These are phyloP conservation scores for Metschnikowia vanudenii DNA, from an alignment of 805 yeast genomes.

Conservation along the genomic window DNA sequence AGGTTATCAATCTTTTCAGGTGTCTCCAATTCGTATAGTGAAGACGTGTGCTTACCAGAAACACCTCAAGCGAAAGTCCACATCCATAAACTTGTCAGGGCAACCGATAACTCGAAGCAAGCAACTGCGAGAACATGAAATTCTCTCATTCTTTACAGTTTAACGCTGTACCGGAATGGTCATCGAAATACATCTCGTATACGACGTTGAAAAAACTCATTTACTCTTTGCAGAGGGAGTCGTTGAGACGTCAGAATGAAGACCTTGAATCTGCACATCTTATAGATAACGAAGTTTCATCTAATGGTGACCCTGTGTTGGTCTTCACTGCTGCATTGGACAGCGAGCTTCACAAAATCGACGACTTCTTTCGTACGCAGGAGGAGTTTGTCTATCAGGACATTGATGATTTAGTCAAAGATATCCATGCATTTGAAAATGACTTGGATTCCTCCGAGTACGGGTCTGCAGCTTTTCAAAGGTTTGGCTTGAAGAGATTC, in stretches of 20 bases:
- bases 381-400: slow-evolving; percentile 56
- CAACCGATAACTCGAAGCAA: background rate
- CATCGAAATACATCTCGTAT: slow-evolving; percentile 86
- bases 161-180: slow-evolving; percentile 98
- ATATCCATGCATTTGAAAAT: slow-evolving; percentile 59
- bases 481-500: slow-evolving; percentile 9
- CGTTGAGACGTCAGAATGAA: slow-evolving; percentile 25
- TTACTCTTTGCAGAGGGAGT: slow-evolving; percentile 75
- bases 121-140: slow-evolving; percentile 55
- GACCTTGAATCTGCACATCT: slow-evolving; percentile 33
- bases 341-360: slow-evolving; percentile 72
- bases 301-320: slow-evolving; percentile 43
- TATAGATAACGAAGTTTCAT: slow-evolving; percentile 28
- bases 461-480: slow-evolving; percentile 9
- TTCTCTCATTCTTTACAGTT: slow-evolving; percentile 93
- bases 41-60: background rate
- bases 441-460: slow-evolving; percentile 21
- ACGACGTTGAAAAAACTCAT: slow-evolving; percentile 83
- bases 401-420: slow-evolving; percentile 57
- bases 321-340: slow-evolving; percentile 75
- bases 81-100: no score
- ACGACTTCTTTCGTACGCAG: slow-evolving; percentile 66
- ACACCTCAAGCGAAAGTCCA: background rate
- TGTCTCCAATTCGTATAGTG: background rate
- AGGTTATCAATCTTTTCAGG: background rate